Conservation (phyloP, 179 eudicot species). For the Carnegiea gigantea region DNA sequence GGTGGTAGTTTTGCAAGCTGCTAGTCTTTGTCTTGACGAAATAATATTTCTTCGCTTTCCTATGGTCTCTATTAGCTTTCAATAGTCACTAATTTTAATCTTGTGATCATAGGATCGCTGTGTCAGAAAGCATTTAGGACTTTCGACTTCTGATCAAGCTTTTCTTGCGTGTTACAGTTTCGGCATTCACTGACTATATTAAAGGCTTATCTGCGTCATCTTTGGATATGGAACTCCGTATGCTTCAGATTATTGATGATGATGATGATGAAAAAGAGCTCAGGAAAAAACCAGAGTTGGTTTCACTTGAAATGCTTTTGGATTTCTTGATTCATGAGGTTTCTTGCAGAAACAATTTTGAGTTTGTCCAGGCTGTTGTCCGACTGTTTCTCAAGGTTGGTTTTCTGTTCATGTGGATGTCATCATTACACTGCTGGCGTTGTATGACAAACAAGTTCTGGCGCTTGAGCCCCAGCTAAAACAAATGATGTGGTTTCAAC, state of each 20-base stretch:
- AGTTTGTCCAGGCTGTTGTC: slow-evolving; percentile 82
- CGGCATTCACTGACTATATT: slow-evolving; percentile 74
- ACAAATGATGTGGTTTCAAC: too few relatives aligned
- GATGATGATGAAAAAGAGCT: slow-evolving; percentile 59
- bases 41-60: not conserved
- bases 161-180: slow-evolving; percentile 50
- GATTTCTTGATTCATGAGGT: slow-evolving; percentile 84
- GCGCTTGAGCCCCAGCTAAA: not conserved
- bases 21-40: too few relatives aligned
- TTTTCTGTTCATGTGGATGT: slow-evolving; percentile 2
- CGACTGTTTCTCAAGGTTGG: slow-evolving; percentile 88
- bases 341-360: slow-evolving; percentile 80
- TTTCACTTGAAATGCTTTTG: slow-evolving; percentile 65
- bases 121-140: not conserved
- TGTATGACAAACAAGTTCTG: not conserved
- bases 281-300: slow-evolving; percentile 58
- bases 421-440: not conserved
- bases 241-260: slow-evolving; percentile 92
- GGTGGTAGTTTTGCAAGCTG: too few relatives aligned
- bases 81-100: not conserved
- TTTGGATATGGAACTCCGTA: slow-evolving; percentile 90
- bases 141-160: slow-evolving; percentile 4
- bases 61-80: too few relatives aligned
- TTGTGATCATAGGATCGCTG: not conserved
- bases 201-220: slow-evolving; percentile 83